Conservation (phyloP, 1,139 yeast species). For the Sugiyamaella xylanicola region DNA sequence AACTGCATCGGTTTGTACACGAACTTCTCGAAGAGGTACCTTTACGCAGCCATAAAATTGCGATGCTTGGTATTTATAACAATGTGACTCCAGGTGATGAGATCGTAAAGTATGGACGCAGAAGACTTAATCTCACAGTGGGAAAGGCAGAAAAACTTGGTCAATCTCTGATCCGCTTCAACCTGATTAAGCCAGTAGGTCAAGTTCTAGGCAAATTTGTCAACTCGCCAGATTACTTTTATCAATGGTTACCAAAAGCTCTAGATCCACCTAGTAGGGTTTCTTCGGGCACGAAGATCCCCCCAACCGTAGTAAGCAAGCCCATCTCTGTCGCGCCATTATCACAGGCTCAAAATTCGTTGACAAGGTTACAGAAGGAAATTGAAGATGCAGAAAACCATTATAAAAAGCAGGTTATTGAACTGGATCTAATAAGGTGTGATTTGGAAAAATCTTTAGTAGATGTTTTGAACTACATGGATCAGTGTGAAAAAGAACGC, state of each 20-base stretch:
- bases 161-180: slow-evolving; percentile 64
- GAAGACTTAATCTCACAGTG: slow-evolving; percentile 48
- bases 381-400: slow-evolving; percentile 50
- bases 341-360: neutral
- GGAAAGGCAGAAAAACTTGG: slow-evolving; percentile 73
- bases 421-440: slow-evolving; percentile 66
- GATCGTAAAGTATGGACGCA: slow-evolving; percentile 59
- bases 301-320: no score
- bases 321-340: no score
- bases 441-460: slow-evolving; percentile 67
- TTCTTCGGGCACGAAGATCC: no score
- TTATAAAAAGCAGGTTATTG: slow-evolving; percentile 57
- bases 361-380: slow-evolving; percentile 24
- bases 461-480: slow-evolving; percentile 69
- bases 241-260: slow-evolving; percentile 72
- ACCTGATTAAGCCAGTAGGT: slow-evolving; percentile 63
- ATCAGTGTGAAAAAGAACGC: slow-evolving; percentile 75
- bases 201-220: slow-evolving; percentile 57
- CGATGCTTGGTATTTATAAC: slow-evolving; percentile 59
- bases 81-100: slow-evolving; percentile 63
- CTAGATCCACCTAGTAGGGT: slow-evolving; percentile 21
- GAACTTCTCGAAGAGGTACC: slow-evolving; percentile 49
- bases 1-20: slow-evolving; percentile 42
- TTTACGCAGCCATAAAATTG: slow-evolving; percentile 48
- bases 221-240: slow-evolving; percentile 66